phyloP scores from a whole-genome alignment of 352 stramenopile genomes.

The Blastocystis sp. region DNA sequence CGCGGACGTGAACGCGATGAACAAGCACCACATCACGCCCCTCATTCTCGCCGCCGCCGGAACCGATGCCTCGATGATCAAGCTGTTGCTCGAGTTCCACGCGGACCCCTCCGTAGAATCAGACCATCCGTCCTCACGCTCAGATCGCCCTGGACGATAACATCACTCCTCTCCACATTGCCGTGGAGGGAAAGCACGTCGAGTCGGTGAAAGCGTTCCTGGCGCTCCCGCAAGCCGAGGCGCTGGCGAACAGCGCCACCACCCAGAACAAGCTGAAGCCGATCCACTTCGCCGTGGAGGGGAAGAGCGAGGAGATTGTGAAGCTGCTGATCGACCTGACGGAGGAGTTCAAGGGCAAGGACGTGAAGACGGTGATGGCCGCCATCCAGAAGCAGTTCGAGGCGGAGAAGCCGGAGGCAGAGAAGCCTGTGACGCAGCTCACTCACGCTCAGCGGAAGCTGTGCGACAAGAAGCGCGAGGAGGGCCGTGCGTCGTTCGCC shows the following conservation, averaged over 20 bases:
- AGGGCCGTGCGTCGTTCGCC: background rate
- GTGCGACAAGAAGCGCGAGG: constrained; percentile 52
- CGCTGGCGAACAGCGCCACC: constrained; percentile 42
- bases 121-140: background rate
- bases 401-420: background rate
- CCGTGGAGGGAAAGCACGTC: constrained; percentile 33
- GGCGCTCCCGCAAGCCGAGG: constrained; percentile 28
- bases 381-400: constrained; percentile 57
- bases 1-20: constrained; percentile 22
- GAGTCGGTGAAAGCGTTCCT: constrained; percentile 51
- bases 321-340: constrained; percentile 17
- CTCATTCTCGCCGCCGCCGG: constrained; percentile 49
- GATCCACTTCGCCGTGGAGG: constrained; percentile 66
- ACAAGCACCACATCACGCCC: constrained; percentile 30
- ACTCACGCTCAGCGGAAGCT: constrained; percentile 28
- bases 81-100: constrained; percentile 22
- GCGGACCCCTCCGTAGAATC: constrained; percentile 43
- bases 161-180: constrained; percentile 59
- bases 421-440: constrained; percentile 30
- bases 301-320: constrained; percentile 2
- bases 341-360: constrained; percentile 47
- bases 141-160: constrained; percentile 65
- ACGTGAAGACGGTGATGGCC: constrained; percentile 1
- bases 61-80: constrained; percentile 40
- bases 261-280: constrained; percentile 60